These are phyloP conservation scores for Lasiosphaeris hirsuta DNA, from an alignment of 495 filamentous ascomycete genomes.

Conservation along the genomic window DNA sequence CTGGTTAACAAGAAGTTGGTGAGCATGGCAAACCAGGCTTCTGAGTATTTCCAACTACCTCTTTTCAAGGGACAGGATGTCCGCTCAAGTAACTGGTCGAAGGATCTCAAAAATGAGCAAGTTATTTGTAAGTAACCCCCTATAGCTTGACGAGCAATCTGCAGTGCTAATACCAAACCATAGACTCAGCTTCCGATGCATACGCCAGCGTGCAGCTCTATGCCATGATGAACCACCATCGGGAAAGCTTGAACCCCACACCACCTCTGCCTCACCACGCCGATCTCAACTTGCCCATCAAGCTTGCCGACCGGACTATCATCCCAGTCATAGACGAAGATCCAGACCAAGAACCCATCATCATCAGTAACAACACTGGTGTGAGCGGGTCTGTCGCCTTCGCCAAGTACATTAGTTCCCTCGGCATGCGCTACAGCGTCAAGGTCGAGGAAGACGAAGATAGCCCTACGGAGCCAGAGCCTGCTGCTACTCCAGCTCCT, in stretches of 20 bases:
- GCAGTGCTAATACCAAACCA: conserved; percentile 5
- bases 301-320: conserved; percentile 37
- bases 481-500: background rate
- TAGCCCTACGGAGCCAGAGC: conserved; percentile 11
- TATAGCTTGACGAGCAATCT: background rate
- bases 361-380: no score
- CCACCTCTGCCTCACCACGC: conserved; percentile 68
- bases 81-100: conserved; percentile 69
- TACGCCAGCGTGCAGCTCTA: conserved; percentile 77
- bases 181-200: conserved; percentile 79
- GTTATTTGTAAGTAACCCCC: conserved; percentile 58
- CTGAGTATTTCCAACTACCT: conserved; percentile 71
- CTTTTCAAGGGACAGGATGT: conserved; percentile 67
- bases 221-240: conserved; percentile 62
- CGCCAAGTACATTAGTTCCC: no score
- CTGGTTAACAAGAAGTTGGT: conserved; percentile 65
- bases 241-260: conserved; percentile 58
- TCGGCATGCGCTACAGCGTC: no score
- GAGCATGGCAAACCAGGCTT: conserved; percentile 61
- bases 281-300: conserved; percentile 62
- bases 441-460: conserved; percentile 8
- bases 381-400: no score
- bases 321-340: conserved; percentile 32
- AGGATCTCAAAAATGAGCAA: conserved; percentile 58
- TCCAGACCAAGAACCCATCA: conserved; percentile 8